A percentile compares a stretch with the other conserved stretches of the same genome.
Conservation (phyloP, 495 filamentous ascomycete genomes). For the Penicillium alfredii region DNA sequence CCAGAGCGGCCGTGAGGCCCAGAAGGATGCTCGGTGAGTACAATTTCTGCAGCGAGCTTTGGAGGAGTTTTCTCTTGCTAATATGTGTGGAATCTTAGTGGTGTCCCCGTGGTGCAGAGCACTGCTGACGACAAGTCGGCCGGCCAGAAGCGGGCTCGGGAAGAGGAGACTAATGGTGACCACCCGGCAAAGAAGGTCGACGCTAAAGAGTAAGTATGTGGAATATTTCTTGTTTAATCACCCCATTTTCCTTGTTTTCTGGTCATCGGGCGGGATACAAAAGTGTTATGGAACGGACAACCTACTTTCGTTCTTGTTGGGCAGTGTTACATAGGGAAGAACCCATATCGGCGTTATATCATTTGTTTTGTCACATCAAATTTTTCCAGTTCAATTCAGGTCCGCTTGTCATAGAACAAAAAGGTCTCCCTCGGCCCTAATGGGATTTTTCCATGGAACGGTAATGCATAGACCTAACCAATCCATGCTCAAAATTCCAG, state of each 20-base stretch:
- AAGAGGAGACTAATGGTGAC: conserved; percentile 36
- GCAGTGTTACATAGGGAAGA: conserved; percentile 14
- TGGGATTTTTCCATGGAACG: too few relatives aligned
- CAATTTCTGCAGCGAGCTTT: not conserved
- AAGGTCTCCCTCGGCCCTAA: too few relatives aligned
- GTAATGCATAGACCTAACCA: too few relatives aligned
- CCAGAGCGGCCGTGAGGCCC: conserved; percentile 28
- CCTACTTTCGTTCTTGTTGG: conserved; percentile 7
- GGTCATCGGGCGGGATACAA: conserved; percentile 16
- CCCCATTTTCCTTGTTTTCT: too few relatives aligned
- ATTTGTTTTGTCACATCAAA: too few relatives aligned
- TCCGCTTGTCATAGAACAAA: too few relatives aligned
- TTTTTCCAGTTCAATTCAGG: too few relatives aligned
- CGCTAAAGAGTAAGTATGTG: conserved; percentile 43
- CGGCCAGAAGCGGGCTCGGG: conserved; percentile 45
- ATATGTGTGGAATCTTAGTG: conserved; percentile 21
- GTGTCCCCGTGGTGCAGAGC: conserved; percentile 44
- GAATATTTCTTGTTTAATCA: too few relatives aligned
- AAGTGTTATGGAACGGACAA: conserved; percentile 24
- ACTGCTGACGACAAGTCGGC: conserved; percentile 25
- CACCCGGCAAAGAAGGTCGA: conserved; percentile 46
- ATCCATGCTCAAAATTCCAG: conserved; percentile 39
- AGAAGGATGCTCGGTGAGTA: conserved; percentile 45
- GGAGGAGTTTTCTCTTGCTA: conserved; percentile 3
- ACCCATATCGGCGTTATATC: conserved; percentile 18